phyloP scores from a whole-genome alignment of 768 basidiomycete genomes.

The Termitomyces sp. region DNA sequence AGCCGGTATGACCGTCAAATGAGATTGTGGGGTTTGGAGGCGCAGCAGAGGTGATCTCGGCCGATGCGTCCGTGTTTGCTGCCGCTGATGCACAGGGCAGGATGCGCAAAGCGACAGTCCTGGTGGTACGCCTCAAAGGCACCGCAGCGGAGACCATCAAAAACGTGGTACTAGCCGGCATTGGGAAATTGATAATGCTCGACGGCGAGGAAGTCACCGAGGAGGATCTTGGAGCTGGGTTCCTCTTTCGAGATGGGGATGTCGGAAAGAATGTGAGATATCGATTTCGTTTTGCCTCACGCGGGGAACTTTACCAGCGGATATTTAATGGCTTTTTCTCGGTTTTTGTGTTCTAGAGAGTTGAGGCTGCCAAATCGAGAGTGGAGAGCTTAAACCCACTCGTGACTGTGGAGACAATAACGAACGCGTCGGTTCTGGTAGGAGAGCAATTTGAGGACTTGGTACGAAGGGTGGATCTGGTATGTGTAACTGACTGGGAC shows the following conservation, averaged over 20 bases:
- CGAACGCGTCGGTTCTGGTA: constrained; percentile 45
- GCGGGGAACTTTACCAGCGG: constrained; percentile 18
- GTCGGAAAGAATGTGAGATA: constrained; percentile 78
- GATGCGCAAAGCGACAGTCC: constrained; percentile 91
- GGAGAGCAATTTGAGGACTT: constrained; percentile 54
- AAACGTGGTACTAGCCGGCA: constrained; percentile 95
- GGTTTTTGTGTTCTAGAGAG: constrained; percentile 53
- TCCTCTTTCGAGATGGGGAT: constrained; percentile 92
- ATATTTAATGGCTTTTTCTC: constrained; percentile 39
- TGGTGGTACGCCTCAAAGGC: constrained; percentile 75
- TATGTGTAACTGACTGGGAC: constrained; percentile 82
- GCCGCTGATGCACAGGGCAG: constrained; percentile 39
- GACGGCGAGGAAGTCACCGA: constrained; percentile 73
- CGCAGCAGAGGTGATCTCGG: constrained; percentile 71
- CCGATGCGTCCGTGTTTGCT: constrained; percentile 2
- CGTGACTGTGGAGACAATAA: constrained; percentile 71
- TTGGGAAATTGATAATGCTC: constrained; percentile 83
- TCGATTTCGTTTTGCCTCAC: not conserved
- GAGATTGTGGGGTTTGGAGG: constrained; percentile 96
- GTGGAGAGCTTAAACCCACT: constrained; percentile 92
- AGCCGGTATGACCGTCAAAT: constrained; percentile 96
- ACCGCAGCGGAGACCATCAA: constrained; percentile 94
- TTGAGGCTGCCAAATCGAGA: constrained; percentile 78
- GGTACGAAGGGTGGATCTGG: constrained; percentile 70
- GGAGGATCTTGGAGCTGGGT: constrained; percentile 89